phyloP scores from a whole-genome alignment of 2,329 filamentous ascomycete species.

The Nemania diffusa region DNA sequence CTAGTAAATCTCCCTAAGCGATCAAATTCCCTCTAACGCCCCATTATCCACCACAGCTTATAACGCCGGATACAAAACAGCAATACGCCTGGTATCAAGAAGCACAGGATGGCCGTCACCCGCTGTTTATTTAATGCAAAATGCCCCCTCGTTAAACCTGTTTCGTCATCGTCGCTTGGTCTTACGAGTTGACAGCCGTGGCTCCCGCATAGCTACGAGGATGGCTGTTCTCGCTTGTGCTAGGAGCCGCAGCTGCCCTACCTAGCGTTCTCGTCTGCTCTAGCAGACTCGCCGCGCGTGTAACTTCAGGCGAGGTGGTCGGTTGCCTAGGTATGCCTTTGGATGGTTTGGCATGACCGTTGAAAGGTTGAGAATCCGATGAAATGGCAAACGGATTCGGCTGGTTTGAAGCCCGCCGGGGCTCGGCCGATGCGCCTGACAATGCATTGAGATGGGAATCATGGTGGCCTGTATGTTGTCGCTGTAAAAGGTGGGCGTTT shows the following conservation, averaged over 20 bases:
- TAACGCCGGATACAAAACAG: conserved; percentile 46
- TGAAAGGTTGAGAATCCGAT: conserved; percentile 48
- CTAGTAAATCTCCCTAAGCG: background rate
- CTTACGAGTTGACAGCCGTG: conserved; percentile 35
- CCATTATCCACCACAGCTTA: conserved; percentile 32
- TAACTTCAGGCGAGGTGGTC: conserved; percentile 59
- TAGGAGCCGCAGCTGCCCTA: conserved; percentile 44
- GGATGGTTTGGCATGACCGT: conserved; percentile 42
- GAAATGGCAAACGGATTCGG: conserved; percentile 50
- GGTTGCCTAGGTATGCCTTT: conserved; percentile 43
- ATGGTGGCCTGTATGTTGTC: conserved; percentile 54
- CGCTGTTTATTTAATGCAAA: conserved; percentile 43
- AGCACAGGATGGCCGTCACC: conserved; percentile 40
- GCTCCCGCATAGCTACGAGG: conserved; percentile 43
- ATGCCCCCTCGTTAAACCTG: conserved; percentile 8
- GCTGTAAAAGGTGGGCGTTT: conserved; percentile 59
- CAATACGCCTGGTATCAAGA: conserved; percentile 41
- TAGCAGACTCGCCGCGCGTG: conserved; percentile 51
- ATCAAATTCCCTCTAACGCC: conserved; percentile 31
- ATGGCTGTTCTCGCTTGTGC: conserved; percentile 48
- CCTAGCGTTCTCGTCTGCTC: conserved; percentile 49
- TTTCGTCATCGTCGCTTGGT: conserved; percentile 8
- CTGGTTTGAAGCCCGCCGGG: conserved; percentile 54
- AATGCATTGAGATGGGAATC: conserved; percentile 42
- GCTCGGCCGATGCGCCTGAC: conserved; percentile 50